phyloP scores from a whole-genome alignment of 306 rosid genomes.

The Cucurbita maxima region DNA sequence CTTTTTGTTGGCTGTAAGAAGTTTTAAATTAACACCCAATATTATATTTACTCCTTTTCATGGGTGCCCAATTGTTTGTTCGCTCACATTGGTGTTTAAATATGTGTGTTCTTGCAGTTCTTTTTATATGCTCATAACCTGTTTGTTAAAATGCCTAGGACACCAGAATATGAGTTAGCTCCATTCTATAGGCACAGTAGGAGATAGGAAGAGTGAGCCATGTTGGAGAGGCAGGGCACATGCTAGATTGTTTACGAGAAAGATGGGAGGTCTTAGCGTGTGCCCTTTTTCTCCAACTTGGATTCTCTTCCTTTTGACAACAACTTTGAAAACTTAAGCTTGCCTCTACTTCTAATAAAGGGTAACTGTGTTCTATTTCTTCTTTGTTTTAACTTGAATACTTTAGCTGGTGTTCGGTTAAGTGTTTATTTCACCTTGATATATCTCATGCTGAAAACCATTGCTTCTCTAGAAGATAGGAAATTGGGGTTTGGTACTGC shows the following conservation, averaged over 20 bases:
- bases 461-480: not conserved
- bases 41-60: not conserved
- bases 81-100: conserved; percentile 3
- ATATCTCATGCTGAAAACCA: not conserved
- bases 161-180: not conserved
- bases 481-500: not conserved
- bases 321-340: not conserved
- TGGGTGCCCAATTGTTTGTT: not conserved
- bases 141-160: not conserved
- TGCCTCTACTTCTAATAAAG: not conserved
- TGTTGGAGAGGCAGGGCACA: conserved; percentile 91
- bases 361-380: conserved; percentile 1
- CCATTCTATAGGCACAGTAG: not conserved
- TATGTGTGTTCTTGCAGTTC: conserved; percentile 2
- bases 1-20: not conserved
- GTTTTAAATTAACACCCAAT: not conserved
- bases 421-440: not conserved
- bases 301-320: conserved; percentile 26
- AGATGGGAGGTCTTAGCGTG: conserved; percentile 24
- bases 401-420: not conserved
- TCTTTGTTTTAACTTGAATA: not conserved
- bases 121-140: not conserved
- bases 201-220: conserved; percentile 25
- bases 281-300: conserved; percentile 56
- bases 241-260: conserved; percentile 26